Evolutionary conservation across 2,329 filamentous ascomycete species (phyloP), one percentile per base, ranked within the genome.

Genomic region (Nemania sp.): DNA sequence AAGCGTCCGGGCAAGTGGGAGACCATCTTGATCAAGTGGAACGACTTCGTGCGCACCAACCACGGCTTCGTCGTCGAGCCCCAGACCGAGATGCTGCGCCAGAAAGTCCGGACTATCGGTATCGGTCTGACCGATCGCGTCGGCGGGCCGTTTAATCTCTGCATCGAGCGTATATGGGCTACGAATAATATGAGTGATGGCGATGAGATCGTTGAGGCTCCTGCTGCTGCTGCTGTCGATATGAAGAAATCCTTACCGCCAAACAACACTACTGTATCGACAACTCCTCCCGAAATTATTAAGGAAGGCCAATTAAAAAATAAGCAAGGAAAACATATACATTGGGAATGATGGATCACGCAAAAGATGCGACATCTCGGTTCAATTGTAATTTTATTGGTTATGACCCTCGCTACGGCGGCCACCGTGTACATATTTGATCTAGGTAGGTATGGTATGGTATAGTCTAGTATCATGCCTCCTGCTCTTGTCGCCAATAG

Each of bases 41-140:
- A 86, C 64, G 91, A 96, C 61, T 97, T 99, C 73, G 93, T 99
- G 54, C 81, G 94, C 59, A 99, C 94, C 12, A 97, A 97, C 68
- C 84, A 95, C 67, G 94, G 94, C 6, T 85, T 90, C 65, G 90
- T 96, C 1, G 86, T 97, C 5, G 92, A 97, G 75, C 94, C 94
- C 26, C 93, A 97, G 77, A 86, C 87, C 11, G 91, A 95, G 70
- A 86, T 99, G 73, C 74, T 97, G 69, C 84, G 88, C 58, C 89
- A 95, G 66, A 92, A 91, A 71, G 86, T 99, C 24, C 82, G 85
- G 67, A 95, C 86, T 23, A 78, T 99, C 17, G 94, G 94, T 1
- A 85, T 97, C 52, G 91, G 91, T 5, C 72, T 97, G 66, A 97
- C 91, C 49, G 94, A 99, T 72, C 82, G 94, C 14, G 81, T 95